Conservation (phyloP, 2,329 filamentous ascomycete species). For the Botryotinia calthae region DNA sequence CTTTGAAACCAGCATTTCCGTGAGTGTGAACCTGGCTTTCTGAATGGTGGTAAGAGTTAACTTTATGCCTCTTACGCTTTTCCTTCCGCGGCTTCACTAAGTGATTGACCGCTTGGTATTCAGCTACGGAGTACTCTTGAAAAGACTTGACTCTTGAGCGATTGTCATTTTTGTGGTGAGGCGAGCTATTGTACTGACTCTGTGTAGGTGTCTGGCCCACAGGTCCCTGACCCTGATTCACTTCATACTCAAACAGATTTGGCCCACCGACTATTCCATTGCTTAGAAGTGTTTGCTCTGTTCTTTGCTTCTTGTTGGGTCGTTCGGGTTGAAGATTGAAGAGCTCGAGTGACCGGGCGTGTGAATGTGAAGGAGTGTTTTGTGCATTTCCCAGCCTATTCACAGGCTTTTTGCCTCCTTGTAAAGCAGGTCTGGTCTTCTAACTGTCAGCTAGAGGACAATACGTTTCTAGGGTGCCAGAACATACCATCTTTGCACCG, state of each 20-base stretch:
- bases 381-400: not conserved
- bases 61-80: not conserved
- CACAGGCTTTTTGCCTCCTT: not conserved
- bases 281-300: not conserved
- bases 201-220: not conserved
- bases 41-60: not conserved
- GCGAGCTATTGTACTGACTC: constrained; percentile 9
- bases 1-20: not conserved
- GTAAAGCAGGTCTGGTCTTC: not conserved
- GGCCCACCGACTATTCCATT: not conserved
- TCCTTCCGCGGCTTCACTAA: not conserved
- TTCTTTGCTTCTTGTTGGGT: constrained; percentile 1
- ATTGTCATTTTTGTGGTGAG: not conserved
- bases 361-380: not conserved
- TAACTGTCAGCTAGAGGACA: not conserved
- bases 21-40: not conserved
- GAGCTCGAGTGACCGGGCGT: not conserved
- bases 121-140: not conserved
- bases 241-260: not conserved
- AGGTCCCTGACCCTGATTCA: not conserved
- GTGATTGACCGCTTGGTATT: constrained; percentile 6
- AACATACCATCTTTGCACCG: not conserved
- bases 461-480: not conserved
- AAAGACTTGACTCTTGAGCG: not conserved
- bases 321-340: not conserved